These are phyloP conservation scores for Setaria italica DNA, from an alignment of 202 grass and related monocot species.

Conservation along the genomic window DNA sequence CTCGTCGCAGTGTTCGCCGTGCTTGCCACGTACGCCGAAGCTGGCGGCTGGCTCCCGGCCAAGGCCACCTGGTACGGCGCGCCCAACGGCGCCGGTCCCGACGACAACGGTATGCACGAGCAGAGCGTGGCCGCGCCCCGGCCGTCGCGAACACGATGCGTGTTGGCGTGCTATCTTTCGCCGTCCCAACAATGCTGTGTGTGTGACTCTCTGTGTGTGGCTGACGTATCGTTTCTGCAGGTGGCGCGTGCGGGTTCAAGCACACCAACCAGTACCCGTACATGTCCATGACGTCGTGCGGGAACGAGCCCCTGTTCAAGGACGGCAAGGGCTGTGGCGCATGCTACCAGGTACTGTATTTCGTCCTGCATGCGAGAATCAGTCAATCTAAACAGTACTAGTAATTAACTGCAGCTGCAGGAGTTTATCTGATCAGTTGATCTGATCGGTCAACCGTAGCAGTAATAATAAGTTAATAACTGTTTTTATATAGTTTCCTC, in stretches of 20 bases:
- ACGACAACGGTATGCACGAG: conserved; percentile 55
- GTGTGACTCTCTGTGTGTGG: neutral
- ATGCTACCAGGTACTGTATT: conserved; percentile 56
- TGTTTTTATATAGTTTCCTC: neutral
- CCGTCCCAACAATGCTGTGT: neutral
- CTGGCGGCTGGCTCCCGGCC: conserved; percentile 22
- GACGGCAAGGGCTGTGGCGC: conserved; percentile 65
- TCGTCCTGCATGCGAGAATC: neutral
- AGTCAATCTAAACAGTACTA: neutral
- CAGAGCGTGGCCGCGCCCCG: no score
- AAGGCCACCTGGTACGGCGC: conserved; percentile 65
- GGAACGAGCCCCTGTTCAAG: conserved; percentile 56
- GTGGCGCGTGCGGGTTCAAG: conserved; percentile 68
- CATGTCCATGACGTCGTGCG: conserved; percentile 64
- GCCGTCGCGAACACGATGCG: neutral
- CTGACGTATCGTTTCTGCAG: conserved; percentile 1
- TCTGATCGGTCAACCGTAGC: neutral
- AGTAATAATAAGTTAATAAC: neutral
- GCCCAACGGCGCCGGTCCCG: conserved; percentile 55
- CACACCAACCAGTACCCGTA: conserved; percentile 52
- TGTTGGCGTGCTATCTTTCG: neutral
- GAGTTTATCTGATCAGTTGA: neutral
- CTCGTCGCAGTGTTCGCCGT: conserved; percentile 20
- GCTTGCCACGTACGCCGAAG: neutral
- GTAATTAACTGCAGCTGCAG: neutral